Evolutionary conservation across 2,329 filamentous ascomycete species (phyloP), one percentile per base, ranked within the genome.

Genomic region (Aureobasidium namibiae): DNA sequence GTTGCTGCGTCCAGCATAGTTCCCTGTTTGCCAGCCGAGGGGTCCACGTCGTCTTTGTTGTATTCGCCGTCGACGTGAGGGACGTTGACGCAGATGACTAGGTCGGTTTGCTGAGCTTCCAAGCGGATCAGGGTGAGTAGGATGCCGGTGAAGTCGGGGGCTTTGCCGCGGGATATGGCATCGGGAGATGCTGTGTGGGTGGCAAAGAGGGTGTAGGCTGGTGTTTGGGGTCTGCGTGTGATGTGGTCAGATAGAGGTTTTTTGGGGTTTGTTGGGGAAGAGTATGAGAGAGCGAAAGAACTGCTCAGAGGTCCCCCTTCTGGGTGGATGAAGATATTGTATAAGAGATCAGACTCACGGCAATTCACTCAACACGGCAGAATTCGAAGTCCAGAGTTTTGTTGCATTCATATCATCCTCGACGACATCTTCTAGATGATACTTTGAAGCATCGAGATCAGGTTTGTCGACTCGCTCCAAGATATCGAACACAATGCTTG

Each of bases 401-500:
- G 71, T 73, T 67, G 72, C 6, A 61, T 68, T 44, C 66, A 67
- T 24, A 53, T 68, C 70, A 56, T 67, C 64, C 54, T 67, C 65
- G 33, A 78, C 71, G 21, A 81, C 70, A 61, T 82, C 79, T 3
- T 69, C 65, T 50, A 82, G 74, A 65, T 82, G 80, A 64, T 74
- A 75, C 63, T 78, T 73, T 60, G 77, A 64, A 18, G 90, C 90
- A 45, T 81, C 82, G 59, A 88, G 86, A 66, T 92, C 85, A 36
- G 82, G 82, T 67, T 85, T 81, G 4, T 82, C 82, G 23, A 95
- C 86, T 59, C 89, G 87, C 76, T 96, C 87, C 58, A 89, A 88
- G 68, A 97, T 90, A 68, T 97, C 92, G 73, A 96, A 82, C 66
- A 96, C 92, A 71, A 96, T 85, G 74, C 83, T 91, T 3, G 89